These are phyloP conservation scores for Phytopythium mirpurense DNA, from an alignment of 352 stramenopile genomes.

Conservation along the genomic window DNA sequence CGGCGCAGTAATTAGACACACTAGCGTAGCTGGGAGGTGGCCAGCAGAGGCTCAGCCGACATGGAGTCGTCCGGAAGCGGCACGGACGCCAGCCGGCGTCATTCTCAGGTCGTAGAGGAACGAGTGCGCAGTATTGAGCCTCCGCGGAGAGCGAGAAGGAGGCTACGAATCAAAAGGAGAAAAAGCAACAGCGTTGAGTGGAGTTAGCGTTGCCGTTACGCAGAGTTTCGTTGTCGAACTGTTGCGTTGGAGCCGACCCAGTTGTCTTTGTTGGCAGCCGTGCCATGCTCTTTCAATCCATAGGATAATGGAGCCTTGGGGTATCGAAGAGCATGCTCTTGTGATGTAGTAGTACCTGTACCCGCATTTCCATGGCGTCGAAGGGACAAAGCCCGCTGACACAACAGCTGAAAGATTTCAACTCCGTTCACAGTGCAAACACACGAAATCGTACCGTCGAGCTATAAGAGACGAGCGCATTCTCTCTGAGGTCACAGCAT, in stretches of 20 bases:
- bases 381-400: too few species aligned
- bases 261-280: too few species aligned
- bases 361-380: too few species aligned
- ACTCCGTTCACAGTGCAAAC: too few species aligned
- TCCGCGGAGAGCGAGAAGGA: neutral
- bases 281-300: too few species aligned
- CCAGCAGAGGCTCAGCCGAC: neutral
- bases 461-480: too few species aligned
- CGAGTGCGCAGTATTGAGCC: neutral
- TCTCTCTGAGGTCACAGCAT: too few species aligned
- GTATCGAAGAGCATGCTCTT: too few species aligned
- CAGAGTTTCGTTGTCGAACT: neutral
- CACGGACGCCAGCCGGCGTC: neutral
- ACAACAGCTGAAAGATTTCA: too few species aligned
- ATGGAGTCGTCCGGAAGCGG: neutral
- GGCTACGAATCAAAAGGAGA: neutral
- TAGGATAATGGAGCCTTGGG: too few species aligned
- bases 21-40: conserved; percentile 2
- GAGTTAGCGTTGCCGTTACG: neutral
- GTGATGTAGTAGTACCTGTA: too few species aligned
- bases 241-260: neutral
- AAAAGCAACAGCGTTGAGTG: conserved; percentile 1
- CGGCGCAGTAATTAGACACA: conserved; percentile 38
- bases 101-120: neutral
- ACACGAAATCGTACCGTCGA: too few species aligned